phyloP scores from a whole-genome alignment of 1,284 basidiomycete species.

The Melampsora abietis-canadensis region DNA sequence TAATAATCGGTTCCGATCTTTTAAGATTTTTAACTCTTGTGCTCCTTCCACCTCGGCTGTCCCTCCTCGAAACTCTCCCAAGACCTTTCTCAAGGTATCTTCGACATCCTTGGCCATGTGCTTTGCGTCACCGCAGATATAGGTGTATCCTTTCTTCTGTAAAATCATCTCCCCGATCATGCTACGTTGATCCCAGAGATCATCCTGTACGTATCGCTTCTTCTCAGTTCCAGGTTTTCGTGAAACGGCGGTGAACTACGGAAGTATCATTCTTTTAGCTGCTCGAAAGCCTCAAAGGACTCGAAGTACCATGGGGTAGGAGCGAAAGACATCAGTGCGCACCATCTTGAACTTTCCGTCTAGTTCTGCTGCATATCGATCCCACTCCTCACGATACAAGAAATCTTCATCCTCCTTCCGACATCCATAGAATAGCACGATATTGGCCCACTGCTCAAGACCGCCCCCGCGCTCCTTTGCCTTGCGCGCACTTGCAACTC shows the following conservation, averaged over 20 bases:
- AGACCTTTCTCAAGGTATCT: slow-evolving; percentile 73
- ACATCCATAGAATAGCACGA: slow-evolving; percentile 94
- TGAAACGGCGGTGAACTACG: slow-evolving; percentile 19
- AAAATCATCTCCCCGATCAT: slow-evolving; percentile 48
- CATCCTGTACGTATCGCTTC: slow-evolving; percentile 35
- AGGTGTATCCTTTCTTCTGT: slow-evolving; percentile 47
- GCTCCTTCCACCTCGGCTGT: slow-evolving; percentile 76
- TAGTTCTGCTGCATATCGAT: slow-evolving; percentile 76
- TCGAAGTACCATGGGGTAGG: slow-evolving; percentile 73
- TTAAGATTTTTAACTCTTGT: slow-evolving; percentile 86
- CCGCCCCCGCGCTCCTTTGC: slow-evolving; percentile 79
- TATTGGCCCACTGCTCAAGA: slow-evolving; percentile 88
- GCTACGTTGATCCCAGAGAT: slow-evolving; percentile 5
- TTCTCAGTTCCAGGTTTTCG: slow-evolving; percentile 11
- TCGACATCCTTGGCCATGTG: slow-evolving; percentile 94
- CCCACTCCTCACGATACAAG: slow-evolving; percentile 93
- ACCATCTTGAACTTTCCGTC: slow-evolving; percentile 86
- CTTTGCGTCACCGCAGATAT: slow-evolving; percentile 92
- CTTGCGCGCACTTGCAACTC: slow-evolving; percentile 87
- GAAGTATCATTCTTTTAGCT: not conserved
- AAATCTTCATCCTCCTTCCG: slow-evolving; percentile 82
- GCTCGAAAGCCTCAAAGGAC: slow-evolving; percentile 65
- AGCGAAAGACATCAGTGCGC: slow-evolving; percentile 63
- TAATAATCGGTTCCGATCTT: slow-evolving; percentile 75
- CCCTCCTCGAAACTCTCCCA: slow-evolving; percentile 91